Evolutionary conservation across 2,329 filamentous ascomycete genomes (phyloP).

Genomic region (Trichoderma sp.): DNA sequence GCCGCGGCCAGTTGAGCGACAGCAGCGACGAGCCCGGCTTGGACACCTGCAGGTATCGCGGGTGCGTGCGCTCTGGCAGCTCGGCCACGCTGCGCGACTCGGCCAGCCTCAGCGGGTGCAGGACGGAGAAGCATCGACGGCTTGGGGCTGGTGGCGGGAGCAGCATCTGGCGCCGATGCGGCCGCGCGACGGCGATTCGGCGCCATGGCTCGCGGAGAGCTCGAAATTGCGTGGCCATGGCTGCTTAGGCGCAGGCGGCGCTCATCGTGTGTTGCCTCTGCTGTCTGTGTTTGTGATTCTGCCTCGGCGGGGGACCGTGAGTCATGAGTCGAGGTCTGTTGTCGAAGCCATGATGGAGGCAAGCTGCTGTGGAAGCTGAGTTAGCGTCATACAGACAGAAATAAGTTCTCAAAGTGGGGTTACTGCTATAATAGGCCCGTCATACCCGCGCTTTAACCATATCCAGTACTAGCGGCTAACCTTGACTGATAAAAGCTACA

Average conservation of each 20-base stretch:
- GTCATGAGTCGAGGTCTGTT: not conserved
- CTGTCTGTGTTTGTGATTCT: not conserved
- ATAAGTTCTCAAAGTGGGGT: not conserved
- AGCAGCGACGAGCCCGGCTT: constrained; percentile 56
- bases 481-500: not conserved
- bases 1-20: constrained; percentile 56
- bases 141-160: not conserved
- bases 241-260: constrained; percentile 10
- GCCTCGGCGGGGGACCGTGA: not conserved
- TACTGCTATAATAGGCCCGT: not conserved
- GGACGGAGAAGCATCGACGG: constrained; percentile 52
- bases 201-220: constrained; percentile 20
- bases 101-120: constrained; percentile 41
- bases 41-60: constrained; percentile 42
- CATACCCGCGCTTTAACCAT: not conserved
- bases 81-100: constrained; percentile 37
- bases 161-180: constrained; percentile 4
- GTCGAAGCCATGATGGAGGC: constrained; percentile 7
- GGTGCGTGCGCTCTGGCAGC: constrained; percentile 40
- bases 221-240: constrained; percentile 23
- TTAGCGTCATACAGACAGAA: not conserved
- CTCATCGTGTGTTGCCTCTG: constrained; percentile 16
- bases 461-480: not conserved
- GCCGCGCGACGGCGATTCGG: constrained; percentile 16
- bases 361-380: not conserved